Base-by-base conservation (phyloP, 2,329 filamentous ascomycete species). In the Colletotrichum magnum region DNA sequence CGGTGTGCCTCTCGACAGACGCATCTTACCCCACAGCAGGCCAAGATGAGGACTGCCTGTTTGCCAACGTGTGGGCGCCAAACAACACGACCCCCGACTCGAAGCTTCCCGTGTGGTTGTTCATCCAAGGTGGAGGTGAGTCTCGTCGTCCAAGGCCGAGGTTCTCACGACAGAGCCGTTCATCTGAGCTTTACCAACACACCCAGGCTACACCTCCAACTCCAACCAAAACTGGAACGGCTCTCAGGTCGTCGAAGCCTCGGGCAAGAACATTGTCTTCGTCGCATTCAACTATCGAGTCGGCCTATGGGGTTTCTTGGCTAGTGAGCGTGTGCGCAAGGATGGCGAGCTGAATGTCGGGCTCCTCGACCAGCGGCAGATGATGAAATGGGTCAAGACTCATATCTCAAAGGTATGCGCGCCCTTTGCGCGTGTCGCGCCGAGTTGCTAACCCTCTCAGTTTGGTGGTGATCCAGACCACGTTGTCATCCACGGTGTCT, bases 201-300 rank as follows among this genome's bases (percentile, higher is more conserved):
- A 4, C 50, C 10, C 6, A 79, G 85, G 85, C 41, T 88, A 87
- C 68, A 79, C 79, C 0, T 68, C 72, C 16, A 84, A 86, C 64
- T 77, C 81, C n/a, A 89, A 88, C 68, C 79, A 80, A 15, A 85
- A 87, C 75, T 86, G 82, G 76, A 86, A 88, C 74, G 86, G 85
- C 39, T 81, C 82, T 0, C 78, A 80, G 26, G 79, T 87, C 4
- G 79, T 88, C 26, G 75, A 80, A 32, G 75, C 75, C 71, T 87
- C 86, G 0, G 80, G 76, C 15, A 73, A 79, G 28, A 82, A 80
- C 69, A 79, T 90, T 56, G 79, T 91, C 15, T 83, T 88, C 62
- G 87, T 90, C 57, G 87, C 87, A 73, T 89, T 90, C 76, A 89
- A 90, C 77, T 91, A 91, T 74, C 85, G 90, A 6, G 87, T 92